Conservation (phyloP, 1,284 basidiomycete genomes). For the Ustilago sp. region DNA sequence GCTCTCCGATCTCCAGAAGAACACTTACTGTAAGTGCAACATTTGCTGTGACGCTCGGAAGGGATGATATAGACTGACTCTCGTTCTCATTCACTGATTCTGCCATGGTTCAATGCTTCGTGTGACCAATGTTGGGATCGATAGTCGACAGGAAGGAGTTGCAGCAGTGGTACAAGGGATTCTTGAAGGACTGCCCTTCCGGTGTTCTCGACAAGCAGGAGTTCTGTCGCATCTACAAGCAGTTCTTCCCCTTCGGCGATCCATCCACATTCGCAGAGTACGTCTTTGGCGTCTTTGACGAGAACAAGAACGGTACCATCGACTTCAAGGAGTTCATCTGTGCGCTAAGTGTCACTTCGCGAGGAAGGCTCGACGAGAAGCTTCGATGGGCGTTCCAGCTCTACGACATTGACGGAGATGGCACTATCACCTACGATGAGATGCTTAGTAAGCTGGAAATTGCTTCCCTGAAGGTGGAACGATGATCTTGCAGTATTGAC, state of each 20-base stretch:
- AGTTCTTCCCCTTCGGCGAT: constrained; percentile 99
- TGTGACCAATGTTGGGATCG: neutral
- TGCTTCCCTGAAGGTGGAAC: neutral
- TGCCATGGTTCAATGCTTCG: neutral
- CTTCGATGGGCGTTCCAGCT: constrained; percentile 99
- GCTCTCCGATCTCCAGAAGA: constrained; percentile 94
- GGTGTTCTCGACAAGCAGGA: constrained; percentile 96
- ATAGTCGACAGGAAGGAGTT: constrained; percentile 99
- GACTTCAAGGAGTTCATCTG: constrained; percentile 88
- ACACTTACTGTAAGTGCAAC: constrained; percentile 87
- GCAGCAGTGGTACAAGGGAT: constrained; percentile 99
- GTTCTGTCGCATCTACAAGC: constrained; percentile 98
- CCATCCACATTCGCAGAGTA: constrained; percentile 97
- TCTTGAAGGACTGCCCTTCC: constrained; percentile 97
- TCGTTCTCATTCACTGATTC: neutral
- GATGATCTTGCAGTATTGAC: neutral
- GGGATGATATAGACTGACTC: constrained; percentile 16
- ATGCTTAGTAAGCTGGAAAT: constrained; percentile 75
- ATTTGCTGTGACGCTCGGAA: neutral
- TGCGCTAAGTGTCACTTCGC: constrained; percentile 91
- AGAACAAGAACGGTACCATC: constrained; percentile 68
- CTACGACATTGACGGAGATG: constrained; percentile 89
- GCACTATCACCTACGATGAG: constrained; percentile 76
- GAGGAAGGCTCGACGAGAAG: constrained; percentile 96
- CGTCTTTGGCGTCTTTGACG: constrained; percentile 82